Conservation (phyloP, 176 grass and related monocot genomes). For the Elaeis guineensis region DNA sequence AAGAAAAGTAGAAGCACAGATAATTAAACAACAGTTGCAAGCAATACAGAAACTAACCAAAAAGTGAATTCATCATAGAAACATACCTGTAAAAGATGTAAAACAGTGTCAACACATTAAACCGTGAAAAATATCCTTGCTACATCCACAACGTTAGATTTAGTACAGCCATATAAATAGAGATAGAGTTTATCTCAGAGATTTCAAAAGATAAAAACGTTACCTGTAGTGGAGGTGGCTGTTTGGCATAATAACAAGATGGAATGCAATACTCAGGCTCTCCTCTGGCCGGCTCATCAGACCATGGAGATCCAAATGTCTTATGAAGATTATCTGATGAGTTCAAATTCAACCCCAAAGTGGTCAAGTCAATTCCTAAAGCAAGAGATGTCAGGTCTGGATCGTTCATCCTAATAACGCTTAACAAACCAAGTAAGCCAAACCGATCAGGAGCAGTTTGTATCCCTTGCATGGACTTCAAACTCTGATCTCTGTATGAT, state of each 20-base stretch:
- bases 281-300: conserved; percentile 67
- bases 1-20: conserved; percentile 12
- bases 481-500: conserved; percentile 71
- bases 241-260: conserved; percentile 59
- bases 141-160: conserved; percentile 47
- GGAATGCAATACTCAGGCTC: conserved; percentile 82
- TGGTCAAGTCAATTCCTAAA: conserved; percentile 85
- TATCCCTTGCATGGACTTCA: conserved; percentile 51
- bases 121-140: conserved; percentile 60
- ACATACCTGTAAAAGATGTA: conserved; percentile 96
- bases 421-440: conserved; percentile 72
- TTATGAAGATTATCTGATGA: conserved; percentile 85
- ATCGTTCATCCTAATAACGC: conserved; percentile 70
- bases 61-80: not conserved
- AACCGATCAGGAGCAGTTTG: conserved; percentile 62
- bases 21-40: not conserved
- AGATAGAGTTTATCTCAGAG: not conserved
- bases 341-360: conserved; percentile 84
- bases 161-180: conserved; percentile 20
- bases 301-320: conserved; percentile 97
- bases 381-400: conserved; percentile 81
- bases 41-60: conserved; percentile 5
- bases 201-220: conserved; percentile 6
- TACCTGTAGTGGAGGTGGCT: conserved; percentile 59
- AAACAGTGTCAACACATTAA: conserved; percentile 57